Evolutionary conservation across 78 protist genomes (phyloP).

Genomic region (Mastigamoeba balamuthi): DNA sequence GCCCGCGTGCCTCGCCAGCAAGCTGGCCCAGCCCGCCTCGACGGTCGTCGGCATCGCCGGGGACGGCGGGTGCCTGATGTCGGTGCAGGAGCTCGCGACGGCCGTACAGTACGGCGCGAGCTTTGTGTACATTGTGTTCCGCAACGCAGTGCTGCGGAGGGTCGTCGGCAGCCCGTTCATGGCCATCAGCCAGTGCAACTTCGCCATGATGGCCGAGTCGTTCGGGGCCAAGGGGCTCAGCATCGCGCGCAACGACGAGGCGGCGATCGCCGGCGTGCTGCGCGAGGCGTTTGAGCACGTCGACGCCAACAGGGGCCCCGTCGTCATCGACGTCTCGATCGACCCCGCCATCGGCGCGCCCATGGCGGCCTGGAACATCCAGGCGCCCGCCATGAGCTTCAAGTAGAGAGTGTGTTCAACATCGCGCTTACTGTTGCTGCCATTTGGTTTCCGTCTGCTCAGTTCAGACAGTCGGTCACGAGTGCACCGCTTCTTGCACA

Average conservation of each 20-base stretch:
- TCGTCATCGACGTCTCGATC: not conserved
- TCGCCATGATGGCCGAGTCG: not conserved
- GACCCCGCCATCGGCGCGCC: not conserved
- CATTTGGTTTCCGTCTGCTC: no score
- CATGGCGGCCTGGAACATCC: no score
- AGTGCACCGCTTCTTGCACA: no score
- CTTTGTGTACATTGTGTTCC: not conserved
- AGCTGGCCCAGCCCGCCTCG: not conserved
- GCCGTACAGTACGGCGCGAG: not conserved
- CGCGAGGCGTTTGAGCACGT: not conserved
- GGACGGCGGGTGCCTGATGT: not conserved
- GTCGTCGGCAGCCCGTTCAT: not conserved
- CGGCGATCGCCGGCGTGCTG: not conserved
- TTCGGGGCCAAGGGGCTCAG: not conserved
- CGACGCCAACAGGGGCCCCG: not conserved
- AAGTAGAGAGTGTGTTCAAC: no score
- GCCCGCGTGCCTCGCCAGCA: not conserved
- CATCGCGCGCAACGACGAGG: not conserved
- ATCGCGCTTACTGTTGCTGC: no score
- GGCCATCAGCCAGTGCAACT: not conserved
- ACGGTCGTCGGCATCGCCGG: not conserved
- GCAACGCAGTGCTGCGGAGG: not conserved
- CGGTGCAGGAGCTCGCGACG: not conserved
- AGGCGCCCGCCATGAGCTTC: no score
- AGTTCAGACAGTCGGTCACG: no score